Evolutionary conservation across 2,329 filamentous ascomycete genomes (phyloP), one percentile per base, ranked within the genome.

Genomic region (Aspergillus quadrilineatus): DNA sequence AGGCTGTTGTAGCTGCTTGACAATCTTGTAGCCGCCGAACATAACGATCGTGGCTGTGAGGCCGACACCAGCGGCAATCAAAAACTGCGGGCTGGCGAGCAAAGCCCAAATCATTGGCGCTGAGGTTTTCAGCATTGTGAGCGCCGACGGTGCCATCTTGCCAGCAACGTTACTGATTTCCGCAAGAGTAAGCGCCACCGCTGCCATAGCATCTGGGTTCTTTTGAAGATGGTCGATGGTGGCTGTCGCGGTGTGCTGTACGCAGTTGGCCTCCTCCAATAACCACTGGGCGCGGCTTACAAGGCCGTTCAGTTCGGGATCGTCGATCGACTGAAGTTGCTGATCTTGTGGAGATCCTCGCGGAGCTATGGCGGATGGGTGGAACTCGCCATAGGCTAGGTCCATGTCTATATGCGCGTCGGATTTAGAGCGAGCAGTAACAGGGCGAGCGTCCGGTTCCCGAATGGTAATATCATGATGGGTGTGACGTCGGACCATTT

Each of bases 11-110:
- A 97, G 90, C 65, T 86, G 88, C 80, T 97, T 95, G 75, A 99
- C 87, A 72, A 99, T 97, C 77, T 96, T 97, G 83, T 91, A 97
- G 4, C 94, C 93, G 53, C 94, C 94, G 58, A 99, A 90, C 73
- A 94, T 92, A 66, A 99, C 90, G 7, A 97, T 87, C 0, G 94
- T 97, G n/a, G 96, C 87, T 12, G 94, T 94, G 0, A 96, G 86
- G 0, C 89, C 90, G 12, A 96, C 86, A 43, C 92, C 90, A 0
- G 90, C 91, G 4, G 92, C 92, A 66, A 99, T 96, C 61, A 97
- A 84, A 70, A 99, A 99, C 69, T 99, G 91, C 0, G 94, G 94
- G 55, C 89, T 92, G 0, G 90, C 87, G 3, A 99, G 83, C 22
- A 99, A 82, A 0, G 88, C 89, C 65, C 96, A 93, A 17, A 96